These are phyloP conservation scores for Peziza echinospora DNA, from an alignment of 495 filamentous ascomycete species.

Conservation along the genomic window DNA sequence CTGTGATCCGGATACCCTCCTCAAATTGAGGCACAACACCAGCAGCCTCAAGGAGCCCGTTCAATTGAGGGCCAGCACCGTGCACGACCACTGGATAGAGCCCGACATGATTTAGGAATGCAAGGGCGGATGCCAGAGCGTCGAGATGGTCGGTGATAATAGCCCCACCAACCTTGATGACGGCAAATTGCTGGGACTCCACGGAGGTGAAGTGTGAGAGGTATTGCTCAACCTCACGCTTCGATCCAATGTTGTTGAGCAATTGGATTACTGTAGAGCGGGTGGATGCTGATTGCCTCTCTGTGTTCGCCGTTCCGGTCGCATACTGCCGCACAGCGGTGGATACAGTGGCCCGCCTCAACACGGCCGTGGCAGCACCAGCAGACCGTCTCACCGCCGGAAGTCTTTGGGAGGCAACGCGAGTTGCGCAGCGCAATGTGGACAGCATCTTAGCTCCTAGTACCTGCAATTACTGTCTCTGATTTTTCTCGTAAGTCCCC, in stretches of 20 bases:
- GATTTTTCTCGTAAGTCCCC: too few relatives aligned
- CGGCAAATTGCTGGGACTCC: constrained; percentile 91
- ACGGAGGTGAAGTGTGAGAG: constrained; percentile 94
- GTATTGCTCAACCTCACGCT: constrained; percentile 95
- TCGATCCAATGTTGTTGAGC: constrained; percentile 87
- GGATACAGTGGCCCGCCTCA: background rate
- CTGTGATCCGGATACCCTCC: constrained; percentile 87
- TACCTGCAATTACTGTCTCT: too few relatives aligned
- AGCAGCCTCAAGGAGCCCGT: constrained; percentile 73
- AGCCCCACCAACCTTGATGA: constrained; percentile 95
- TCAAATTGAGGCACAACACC: constrained; percentile 93
- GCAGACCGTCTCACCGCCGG: background rate
- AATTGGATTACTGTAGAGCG: constrained; percentile 82
- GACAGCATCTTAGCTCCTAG: background rate
- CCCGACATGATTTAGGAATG: constrained; percentile 87
- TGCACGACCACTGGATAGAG: constrained; percentile 93
- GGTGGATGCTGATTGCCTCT: constrained; percentile 24
- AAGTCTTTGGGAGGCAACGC: background rate
- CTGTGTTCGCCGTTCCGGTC: background rate
- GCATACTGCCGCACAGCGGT: background rate
- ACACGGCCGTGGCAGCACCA: background rate
- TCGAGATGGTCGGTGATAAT: constrained; percentile 92
- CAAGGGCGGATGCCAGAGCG: constrained; percentile 65
- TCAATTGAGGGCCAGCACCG: constrained; percentile 88
- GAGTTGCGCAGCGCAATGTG: background rate